Base-by-base conservation (phyloP, 805 yeast genomes). In the Schizosaccharomyces cryophilus region DNA sequence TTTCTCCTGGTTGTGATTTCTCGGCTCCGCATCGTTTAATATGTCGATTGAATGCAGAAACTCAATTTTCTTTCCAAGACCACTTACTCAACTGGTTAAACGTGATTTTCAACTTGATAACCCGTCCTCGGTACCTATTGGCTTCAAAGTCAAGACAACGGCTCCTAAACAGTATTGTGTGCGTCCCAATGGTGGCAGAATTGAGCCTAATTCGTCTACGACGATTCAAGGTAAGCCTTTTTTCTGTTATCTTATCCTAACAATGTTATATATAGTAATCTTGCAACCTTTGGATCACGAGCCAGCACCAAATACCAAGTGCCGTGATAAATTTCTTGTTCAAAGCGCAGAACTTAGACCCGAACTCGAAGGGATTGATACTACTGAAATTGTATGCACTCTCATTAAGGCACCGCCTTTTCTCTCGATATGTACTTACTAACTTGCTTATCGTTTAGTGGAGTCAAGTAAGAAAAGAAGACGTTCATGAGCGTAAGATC, bases 121-220 rank as follows among this genome's bases (percentile, higher is more conserved):
- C 9, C 42, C 60, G 6, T n/a, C 26, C 15, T 3, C 26, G 4
- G 19, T 19, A n/a, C 60, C 60, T 30, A 40, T 56, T 19, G 60
- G 42, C 42, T 56, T 56, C 42, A 56, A 56, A 19, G 47, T 56
- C 6, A 56, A 56, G 24, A 54, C 58, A 54, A 35, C 58, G n/a
- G 58, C 58, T n/a, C 58, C 58, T 9, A 26, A 31, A n/a, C 58
- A 54, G 58, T 54, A 54, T 24, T 54, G 58, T 17, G 58, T 54
- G 2, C 58, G 58, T 19, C 58, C 58, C 24, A 54, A 54, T 29
- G 31, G 38, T 11, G 58, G 58, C 30, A 24, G 58, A 29, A 54
- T 54, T 5, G 58, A 54, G 3, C 29, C 58, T 24, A 13, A 31
- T 24, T n/a, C 21, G 17, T 21, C 58, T 5, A 15, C 30, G 9